Base-by-base conservation (phyloP, 345 rosid genomes). In the Eucalyptus polybractea region DNA sequence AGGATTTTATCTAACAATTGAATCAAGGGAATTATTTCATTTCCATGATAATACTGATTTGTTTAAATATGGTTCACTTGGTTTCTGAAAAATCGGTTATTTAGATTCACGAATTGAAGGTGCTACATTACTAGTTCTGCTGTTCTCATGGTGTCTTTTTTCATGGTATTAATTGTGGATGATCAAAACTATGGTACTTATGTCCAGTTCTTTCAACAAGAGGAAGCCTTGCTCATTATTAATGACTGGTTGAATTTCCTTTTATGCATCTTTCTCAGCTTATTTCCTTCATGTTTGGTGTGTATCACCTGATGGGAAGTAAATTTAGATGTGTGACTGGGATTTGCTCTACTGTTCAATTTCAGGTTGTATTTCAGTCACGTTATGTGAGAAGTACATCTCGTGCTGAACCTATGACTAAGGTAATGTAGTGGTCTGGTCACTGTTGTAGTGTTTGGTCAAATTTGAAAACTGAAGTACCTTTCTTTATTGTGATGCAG, bases 401-500 rank as follows among this genome's bases (percentile, higher is more conserved):
- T 89, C 13, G 4, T 15, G 24, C 88, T 13, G 44, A 47, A n/a
- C 51, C 42, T 13, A 45, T 69, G 53, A 24, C 60, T 10, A 72
- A 50, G 90, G 88, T 89, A 53, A 72, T 24, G 87, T 50, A 47
- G 25, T 67, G 40, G 86, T 86, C 31, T 81, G 12, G 33, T 83
- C 47, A 51, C 44, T 53, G n/a, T 89, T 21, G 13, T 88, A 69
- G 92, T 31, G 15, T 85, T 45, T 58, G 24, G 53, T 47, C 45
- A 86, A 83, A n/a, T 13, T 86, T 90, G 88, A 60, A 62, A 29
- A 90, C 89, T 94, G 88, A 94, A 88, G 86, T 51, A 88, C 91
- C 90, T 89, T 80, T 50, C 67, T 50, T 6, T 91, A 89, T 87
- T 65, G 7, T 87, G 91, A 53, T 91, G 95, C 95, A 97, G 98